phyloP scores from a whole-genome alignment of 225 moss, liverwort and hornwort species.

The Marchantia paleacea region DNA sequence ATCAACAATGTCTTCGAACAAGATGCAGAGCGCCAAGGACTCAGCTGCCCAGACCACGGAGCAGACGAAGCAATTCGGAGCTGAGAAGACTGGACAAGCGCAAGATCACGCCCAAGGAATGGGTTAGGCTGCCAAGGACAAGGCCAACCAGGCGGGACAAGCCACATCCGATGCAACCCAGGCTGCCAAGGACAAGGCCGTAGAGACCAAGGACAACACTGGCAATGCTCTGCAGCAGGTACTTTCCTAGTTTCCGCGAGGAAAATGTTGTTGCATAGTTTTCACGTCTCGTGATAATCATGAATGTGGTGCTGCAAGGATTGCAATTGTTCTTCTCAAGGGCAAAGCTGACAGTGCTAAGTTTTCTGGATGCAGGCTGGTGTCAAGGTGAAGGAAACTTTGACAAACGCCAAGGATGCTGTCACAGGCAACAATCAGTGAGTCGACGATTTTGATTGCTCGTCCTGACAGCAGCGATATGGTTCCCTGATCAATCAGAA shows the following conservation, averaged over 20 bases:
- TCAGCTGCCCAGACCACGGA: constrained; percentile 13
- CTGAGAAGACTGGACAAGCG: constrained; percentile 23
- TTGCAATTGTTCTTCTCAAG: neutral
- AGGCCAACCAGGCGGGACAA: constrained; percentile 7
- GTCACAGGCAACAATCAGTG: too few species aligned
- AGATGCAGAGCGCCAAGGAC: neutral
- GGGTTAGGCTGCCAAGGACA: constrained; percentile 32
- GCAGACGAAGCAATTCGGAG: constrained; percentile 39
- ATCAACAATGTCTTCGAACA: too few species aligned
- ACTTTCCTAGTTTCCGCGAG: neutral
- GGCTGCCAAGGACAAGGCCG: constrained; percentile 41
- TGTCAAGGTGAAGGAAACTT: too few species aligned
- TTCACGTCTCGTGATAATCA: too few species aligned
- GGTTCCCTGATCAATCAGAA: too few species aligned
- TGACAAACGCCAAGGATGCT: too few species aligned
- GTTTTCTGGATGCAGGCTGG: too few species aligned
- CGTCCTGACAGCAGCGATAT: too few species aligned
- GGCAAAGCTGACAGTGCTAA: too few species aligned
- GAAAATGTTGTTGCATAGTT: too few species aligned
- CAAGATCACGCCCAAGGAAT: constrained; percentile 35
- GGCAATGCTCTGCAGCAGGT: constrained; percentile 35
- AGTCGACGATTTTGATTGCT: too few species aligned
- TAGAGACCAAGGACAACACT: constrained; percentile 25
- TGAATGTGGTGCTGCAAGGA: neutral
- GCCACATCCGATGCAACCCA: constrained; percentile 28